Evolutionary conservation across 805 yeast genomes (phyloP).

Genomic region (Zygoascus ofunaensis): DNA sequence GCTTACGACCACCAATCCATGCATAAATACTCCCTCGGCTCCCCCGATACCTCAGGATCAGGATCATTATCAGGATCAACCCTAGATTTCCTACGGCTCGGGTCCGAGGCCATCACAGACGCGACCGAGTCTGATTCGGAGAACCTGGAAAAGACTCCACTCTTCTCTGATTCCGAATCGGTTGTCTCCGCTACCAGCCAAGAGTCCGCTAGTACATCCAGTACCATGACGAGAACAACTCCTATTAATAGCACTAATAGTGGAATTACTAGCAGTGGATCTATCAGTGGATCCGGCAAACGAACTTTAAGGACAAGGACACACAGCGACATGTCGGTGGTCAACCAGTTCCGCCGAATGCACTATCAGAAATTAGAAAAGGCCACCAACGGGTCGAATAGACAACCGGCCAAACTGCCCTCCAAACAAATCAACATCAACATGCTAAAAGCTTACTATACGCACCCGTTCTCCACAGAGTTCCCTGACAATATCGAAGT

Average conservation of each 20-base stretch:
- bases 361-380: background rate
- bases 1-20: too few relatives aligned
- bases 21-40: background rate
- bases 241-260: background rate
- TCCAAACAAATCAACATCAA: background rate
- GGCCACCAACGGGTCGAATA: background rate
- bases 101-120: too few relatives aligned
- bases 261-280: background rate
- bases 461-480: conserved; percentile 2
- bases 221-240: background rate
- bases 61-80: background rate
- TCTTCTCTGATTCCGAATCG: background rate
- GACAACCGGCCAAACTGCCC: background rate
- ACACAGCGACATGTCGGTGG: background rate
- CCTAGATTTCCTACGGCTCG: background rate
- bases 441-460: conserved; percentile 4
- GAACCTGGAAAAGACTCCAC: background rate
- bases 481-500: conserved; percentile 1
- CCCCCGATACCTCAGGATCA: background rate
- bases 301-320: background rate
- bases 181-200: background rate
- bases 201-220: background rate
- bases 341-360: background rate
- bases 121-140: background rate
- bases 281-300: too few relatives aligned